phyloP scores from a whole-genome alignment of 2,329 filamentous ascomycete genomes.

The Chalaropsis thielavioides region DNA sequence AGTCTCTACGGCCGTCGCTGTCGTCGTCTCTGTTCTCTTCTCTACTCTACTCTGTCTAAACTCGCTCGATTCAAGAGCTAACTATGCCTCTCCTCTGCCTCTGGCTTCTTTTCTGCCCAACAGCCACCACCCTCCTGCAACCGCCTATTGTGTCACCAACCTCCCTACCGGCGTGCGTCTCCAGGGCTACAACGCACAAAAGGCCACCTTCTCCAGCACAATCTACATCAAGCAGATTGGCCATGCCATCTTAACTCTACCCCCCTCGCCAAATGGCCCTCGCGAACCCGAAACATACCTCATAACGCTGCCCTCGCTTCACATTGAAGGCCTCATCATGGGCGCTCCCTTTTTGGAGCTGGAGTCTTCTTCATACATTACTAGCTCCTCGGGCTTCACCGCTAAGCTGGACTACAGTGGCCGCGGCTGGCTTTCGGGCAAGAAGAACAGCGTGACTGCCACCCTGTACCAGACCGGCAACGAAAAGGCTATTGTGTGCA shows the following conservation, averaged over 20 bases:
- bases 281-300: constrained; percentile 55
- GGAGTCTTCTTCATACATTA: constrained; percentile 71
- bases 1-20: background rate
- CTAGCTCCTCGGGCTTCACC: constrained; percentile 72
- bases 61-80: background rate
- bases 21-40: background rate
- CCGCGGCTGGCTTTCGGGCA: constrained; percentile 86
- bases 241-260: constrained; percentile 68
- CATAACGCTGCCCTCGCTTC: constrained; percentile 78
- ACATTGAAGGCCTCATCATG: constrained; percentile 85
- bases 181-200: constrained; percentile 91
- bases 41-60: background rate
- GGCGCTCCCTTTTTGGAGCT: constrained; percentile 83
- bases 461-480: constrained; percentile 53
- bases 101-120: background rate
- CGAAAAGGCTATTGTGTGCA: constrained; percentile 65
- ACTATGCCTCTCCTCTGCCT: background rate
- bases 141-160: constrained; percentile 87
- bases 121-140: constrained; percentile 84
- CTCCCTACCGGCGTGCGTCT: constrained; percentile 61
- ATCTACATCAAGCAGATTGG: constrained; percentile 93
- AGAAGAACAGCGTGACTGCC: constrained; percentile 83
- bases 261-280: constrained; percentile 27
- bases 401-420: constrained; percentile 86
- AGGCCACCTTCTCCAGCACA: constrained; percentile 83